A percentile compares a stretch with the other conserved stretches of the same genome.
Conservation (phyloP, 2,329 filamentous ascomycete species). For the Epicoccum nigrum region DNA sequence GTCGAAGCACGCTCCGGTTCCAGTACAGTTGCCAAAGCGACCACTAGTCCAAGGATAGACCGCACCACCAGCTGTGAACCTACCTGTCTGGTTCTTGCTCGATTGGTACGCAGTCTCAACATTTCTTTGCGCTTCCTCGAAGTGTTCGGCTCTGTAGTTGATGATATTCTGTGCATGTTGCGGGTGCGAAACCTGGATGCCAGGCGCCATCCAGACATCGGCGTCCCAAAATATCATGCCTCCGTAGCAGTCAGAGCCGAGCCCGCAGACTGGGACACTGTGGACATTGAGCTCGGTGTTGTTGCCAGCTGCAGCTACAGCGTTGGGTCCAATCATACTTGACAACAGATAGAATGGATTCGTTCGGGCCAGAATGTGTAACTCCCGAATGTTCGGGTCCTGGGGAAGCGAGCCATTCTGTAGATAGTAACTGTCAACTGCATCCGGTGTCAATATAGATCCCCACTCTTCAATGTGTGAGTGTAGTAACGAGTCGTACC, state of each 20-base stretch:
- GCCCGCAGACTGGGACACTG: constrained; percentile 71
- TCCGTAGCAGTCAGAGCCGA: constrained; percentile 71
- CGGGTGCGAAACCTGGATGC: constrained; percentile 68
- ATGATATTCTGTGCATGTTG: constrained; percentile 66
- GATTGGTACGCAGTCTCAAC: constrained; percentile 61
- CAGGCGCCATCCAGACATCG: constrained; percentile 72
- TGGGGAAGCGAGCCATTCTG: constrained; percentile 63
- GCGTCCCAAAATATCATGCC: constrained; percentile 71
- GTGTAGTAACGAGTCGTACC: constrained; percentile 61
- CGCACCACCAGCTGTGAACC: constrained; percentile 64
- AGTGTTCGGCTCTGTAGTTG: constrained; percentile 66
- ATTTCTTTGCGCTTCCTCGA: constrained; percentile 66
- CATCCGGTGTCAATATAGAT: constrained; percentile 63
- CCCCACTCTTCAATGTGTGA: constrained; percentile 69
- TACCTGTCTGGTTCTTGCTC: constrained; percentile 64
- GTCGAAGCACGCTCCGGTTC: constrained; percentile 66
- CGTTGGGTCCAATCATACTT: constrained; percentile 61
- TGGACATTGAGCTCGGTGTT: constrained; percentile 62
- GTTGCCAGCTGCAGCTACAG: constrained; percentile 56
- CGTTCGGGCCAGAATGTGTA: constrained; percentile 61
- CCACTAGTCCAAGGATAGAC: constrained; percentile 73
- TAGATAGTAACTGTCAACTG: constrained; percentile 67
- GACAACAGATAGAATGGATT: constrained; percentile 64
- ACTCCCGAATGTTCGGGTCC: constrained; percentile 62
- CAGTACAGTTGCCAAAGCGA: constrained; percentile 71